Evolutionary conservation across 352 stramenopile species (phyloP), one percentile per base, ranked within the genome.

Genomic region (Globisporangium cylindrosporum): DNA sequence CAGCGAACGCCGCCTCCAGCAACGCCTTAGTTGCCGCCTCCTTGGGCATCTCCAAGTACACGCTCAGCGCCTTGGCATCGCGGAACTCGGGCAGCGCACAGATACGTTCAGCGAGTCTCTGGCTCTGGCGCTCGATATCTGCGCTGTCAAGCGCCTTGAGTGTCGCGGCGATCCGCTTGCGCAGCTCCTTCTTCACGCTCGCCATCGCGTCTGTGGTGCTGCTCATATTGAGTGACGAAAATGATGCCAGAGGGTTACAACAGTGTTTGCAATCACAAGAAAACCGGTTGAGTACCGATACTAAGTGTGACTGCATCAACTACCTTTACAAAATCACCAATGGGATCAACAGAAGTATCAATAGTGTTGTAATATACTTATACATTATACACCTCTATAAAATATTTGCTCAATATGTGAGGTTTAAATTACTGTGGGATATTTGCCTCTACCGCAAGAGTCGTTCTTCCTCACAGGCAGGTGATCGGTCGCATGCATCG

Each of bases 31-130:
- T 97, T 9, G 73, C 68, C 24, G 86, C 88, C 72, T 97, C 90
- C 59, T 80, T 83, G 56, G 86, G 82, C 89, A 97, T 96, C 61
- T 92, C 79, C 29, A 97, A 76, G 53, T 96, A 97, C 29, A 95
- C 78, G 68, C 86, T 94, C 51, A 96, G 62, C 0, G 73, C 71
- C 14, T 63, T 68, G 1, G 79, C 79, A 9, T 63, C 53, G 20
- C 58, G 54, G 62, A 94, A 93, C 51, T 84, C 81, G 3, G 84
- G 77, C 57, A 93, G 76, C 14, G 67, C 66, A 20, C 68, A 69
- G 29, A 97, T 62, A 53, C 76, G 70, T 29, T 77, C 63, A 1
- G 83, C 72, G 48, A 96, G 66, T 3, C 68, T 69, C 8, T 64
- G 62, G 67, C 86, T 95, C 61, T 93, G 78, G 20, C 59, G 67